Evolutionary conservation across 1,284 basidiomycete genomes (phyloP).

Genomic region (Ceratobasidium sp.): DNA sequence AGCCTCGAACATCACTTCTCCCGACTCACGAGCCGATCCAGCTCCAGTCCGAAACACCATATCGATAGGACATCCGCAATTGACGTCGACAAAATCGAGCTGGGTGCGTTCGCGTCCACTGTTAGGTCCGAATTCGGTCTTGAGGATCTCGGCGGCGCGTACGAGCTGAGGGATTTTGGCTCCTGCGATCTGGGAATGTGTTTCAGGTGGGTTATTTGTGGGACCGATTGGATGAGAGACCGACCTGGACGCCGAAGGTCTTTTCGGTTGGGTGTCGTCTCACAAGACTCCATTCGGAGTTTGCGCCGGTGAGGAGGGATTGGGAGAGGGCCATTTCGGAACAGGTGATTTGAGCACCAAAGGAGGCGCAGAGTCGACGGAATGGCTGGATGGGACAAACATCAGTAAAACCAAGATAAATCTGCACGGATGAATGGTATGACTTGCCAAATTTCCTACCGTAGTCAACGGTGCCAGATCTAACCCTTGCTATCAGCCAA

Average conservation of each 20-base stretch:
- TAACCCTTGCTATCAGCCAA: conserved; percentile 50
- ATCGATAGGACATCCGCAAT: conserved; percentile 98
- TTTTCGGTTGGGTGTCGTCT: conserved; percentile 87
- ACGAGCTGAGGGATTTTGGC: conserved; percentile 81
- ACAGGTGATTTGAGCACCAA: conserved; percentile 94
- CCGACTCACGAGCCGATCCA: conserved; percentile 80
- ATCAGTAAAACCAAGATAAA: neutral
- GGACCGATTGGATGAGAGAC: conserved; percentile 43
- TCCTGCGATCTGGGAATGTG: conserved; percentile 64
- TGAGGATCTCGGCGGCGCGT: conserved; percentile 85
- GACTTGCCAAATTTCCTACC: conserved; percentile 87
- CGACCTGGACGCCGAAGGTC: conserved; percentile 89
- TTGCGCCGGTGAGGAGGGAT: conserved; percentile 83
- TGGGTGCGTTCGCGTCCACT: conserved; percentile 55
- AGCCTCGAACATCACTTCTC: neutral
- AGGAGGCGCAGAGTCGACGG: conserved; percentile 84
- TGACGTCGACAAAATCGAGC: conserved; percentile 93
- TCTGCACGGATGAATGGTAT: neutral
- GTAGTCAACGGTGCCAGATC: conserved; percentile 96
- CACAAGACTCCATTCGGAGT: conserved; percentile 92
- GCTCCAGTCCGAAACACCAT: conserved; percentile 92
- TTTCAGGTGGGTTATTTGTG: neutral
- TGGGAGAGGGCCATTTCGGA: conserved; percentile 92
- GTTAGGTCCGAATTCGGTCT: conserved; percentile 65
- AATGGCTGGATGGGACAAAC: conserved; percentile 82